Evolutionary conservation across 2,329 filamentous ascomycete species (phyloP).

Genomic region (Onygenales sp.): DNA sequence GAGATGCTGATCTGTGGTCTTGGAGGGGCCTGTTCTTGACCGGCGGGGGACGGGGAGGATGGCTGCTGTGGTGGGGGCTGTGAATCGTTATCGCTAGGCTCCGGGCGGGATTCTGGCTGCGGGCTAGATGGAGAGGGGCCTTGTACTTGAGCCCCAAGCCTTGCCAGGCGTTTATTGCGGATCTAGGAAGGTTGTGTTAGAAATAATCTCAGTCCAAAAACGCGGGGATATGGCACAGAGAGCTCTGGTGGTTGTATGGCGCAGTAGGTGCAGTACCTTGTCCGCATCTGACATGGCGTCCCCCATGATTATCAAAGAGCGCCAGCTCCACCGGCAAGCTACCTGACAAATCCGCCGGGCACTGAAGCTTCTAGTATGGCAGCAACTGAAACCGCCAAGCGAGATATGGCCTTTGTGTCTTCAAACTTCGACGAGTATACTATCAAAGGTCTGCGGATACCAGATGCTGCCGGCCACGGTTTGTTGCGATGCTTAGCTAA

Average conservation of each 20-base stretch:
- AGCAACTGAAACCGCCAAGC: not conserved
- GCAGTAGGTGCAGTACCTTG: slow-evolving; percentile 26
- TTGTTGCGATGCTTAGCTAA: not conserved
- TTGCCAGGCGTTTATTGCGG: slow-evolving; percentile 57
- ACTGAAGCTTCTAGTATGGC: not conserved
- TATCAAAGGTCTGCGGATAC: not conserved
- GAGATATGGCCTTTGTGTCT: not conserved
- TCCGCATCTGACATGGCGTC: slow-evolving; percentile 31
- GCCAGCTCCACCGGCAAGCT: slow-evolving; percentile 7
- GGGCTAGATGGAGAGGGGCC: slow-evolving; percentile 17
- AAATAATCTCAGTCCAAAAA: not conserved
- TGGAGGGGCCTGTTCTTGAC: slow-evolving; percentile 15
- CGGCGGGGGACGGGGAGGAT: slow-evolving; percentile 6
- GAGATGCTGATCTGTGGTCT: slow-evolving; percentile 19
- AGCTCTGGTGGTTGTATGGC: not conserved
- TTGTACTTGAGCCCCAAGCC: slow-evolving; percentile 40
- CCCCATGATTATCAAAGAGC: slow-evolving; percentile 5
- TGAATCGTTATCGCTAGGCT: slow-evolving; percentile 3
- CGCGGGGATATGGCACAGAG: not conserved
- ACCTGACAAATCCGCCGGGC: not conserved
- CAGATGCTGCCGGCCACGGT: not conserved
- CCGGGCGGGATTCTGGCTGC: slow-evolving; percentile 12
- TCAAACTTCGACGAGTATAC: not conserved
- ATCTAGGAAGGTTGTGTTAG: slow-evolving; percentile 38
- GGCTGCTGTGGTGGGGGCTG: not conserved